Evolutionary conservation across 306 rosid genomes (phyloP), one percentile per base, ranked within the genome.

Genomic region (Fragaria vesca): DNA sequence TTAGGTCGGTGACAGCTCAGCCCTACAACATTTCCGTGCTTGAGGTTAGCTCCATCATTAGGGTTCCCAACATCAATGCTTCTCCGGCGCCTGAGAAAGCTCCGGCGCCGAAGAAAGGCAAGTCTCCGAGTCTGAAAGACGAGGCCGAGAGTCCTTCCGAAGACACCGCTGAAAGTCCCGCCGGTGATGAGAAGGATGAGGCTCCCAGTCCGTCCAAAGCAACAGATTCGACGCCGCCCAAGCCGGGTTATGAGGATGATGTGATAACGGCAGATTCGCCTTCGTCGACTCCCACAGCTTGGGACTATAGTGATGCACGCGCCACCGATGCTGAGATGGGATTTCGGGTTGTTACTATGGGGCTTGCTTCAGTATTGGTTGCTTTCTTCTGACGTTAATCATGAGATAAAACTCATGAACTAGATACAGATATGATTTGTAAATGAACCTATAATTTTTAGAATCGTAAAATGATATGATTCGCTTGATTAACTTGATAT

Each of bases 21-120:
- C 86, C 90, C 4, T 81, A 81, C 74, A 85, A 85, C 55, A 68
- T 93, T 68, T 87, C 92, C 40, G 75, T 90, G 4, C 81, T 90
- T 16, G 80, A 90, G 26, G 74, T 93, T 18, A 5, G 86, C 10
- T 63, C 69, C 11, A 32, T 63, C 40, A 63, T 63, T 32, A 8
- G 40, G 40, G 43, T 63, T 63, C 69, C 69, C 21, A 16, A 63
- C 69, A 63, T 30, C 42, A 62, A 62, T 34, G 72, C 66, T 2
- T 26, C 0, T 1, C 72, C 13, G 0, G 43, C 84, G 0, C 66
- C 54, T 3, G 13, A 69, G 52, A 67, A 50, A 21, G 86, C 83
- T 38, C 43, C 24, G 12, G 45, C 45, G 45, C 10, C 9, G 12
- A 43, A 43, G 46, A 43, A 43, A 8, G 46, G 12, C 11, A 43